phyloP scores from a whole-genome alignment of 441 rosid species.

The Pelargonium australe region DNA sequence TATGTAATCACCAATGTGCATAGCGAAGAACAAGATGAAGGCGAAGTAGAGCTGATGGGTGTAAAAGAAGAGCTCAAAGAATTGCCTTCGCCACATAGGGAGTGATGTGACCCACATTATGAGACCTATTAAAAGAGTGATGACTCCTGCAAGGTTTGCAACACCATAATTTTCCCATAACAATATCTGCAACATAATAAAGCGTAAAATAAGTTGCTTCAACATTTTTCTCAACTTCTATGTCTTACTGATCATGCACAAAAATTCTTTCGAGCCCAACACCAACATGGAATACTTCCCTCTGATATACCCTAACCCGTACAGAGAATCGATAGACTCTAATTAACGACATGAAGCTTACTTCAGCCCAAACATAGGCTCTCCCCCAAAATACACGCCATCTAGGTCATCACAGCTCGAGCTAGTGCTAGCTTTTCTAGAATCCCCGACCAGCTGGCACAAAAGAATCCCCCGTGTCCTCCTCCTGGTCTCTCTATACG shows the following conservation, averaged over 20 bases:
- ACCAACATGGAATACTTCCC: too few species aligned
- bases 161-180: conserved; percentile 43
- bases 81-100: conserved; percentile 40
- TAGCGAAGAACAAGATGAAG: conserved; percentile 52
- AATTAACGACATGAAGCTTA: too few species aligned
- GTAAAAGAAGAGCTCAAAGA: conserved; percentile 66
- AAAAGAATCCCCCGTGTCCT: too few species aligned
- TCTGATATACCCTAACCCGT: too few species aligned
- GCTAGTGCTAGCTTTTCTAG: too few species aligned
- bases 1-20: conserved; percentile 55
- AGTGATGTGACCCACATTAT: conserved; percentile 66
- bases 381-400: too few species aligned
- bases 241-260: neutral
- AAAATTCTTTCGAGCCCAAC: too few species aligned
- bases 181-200: conserved; percentile 41
- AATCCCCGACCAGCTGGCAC: too few species aligned
- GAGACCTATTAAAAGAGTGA: conserved; percentile 54
- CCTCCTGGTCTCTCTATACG: too few species aligned
- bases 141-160: conserved; percentile 49
- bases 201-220: neutral
- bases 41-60: conserved; percentile 56
- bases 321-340: too few species aligned
- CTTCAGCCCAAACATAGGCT: too few species aligned
- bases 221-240: neutral
- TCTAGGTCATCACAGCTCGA: too few species aligned